phyloP scores from a whole-genome alignment of 148 eudicot genomes.

The Persicaria maculosa region DNA sequence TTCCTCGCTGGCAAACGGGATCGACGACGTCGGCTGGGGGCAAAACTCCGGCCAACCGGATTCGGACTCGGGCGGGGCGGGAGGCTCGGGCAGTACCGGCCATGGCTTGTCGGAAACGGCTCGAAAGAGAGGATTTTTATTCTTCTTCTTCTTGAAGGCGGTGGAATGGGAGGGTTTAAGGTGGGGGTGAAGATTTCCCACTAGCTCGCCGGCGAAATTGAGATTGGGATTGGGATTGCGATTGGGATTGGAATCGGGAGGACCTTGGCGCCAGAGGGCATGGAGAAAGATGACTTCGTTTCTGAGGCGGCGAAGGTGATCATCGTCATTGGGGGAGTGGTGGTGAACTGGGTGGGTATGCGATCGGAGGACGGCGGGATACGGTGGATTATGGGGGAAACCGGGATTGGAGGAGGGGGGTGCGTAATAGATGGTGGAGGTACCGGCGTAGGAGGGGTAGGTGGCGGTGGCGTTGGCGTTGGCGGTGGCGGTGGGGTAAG shows the following conservation, averaged over 20 bases:
- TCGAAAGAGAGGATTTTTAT: background rate
- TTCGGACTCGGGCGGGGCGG: constrained; percentile 28
- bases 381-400: background rate
- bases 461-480: background rate
- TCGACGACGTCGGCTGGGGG: constrained; percentile 5
- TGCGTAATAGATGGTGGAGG: background rate
- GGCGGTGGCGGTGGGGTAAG: background rate
- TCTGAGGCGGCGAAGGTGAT: constrained; percentile 34
- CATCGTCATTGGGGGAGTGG: constrained; percentile 10
- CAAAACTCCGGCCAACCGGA: constrained; percentile 11
- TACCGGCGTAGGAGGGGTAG: background rate
- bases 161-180: constrained; percentile 25
- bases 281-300: constrained; percentile 78
- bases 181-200: constrained; percentile 14
- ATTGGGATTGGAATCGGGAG: constrained; percentile 20
- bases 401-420: background rate
- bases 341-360: background rate
- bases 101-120: constrained; percentile 43
- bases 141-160: constrained; percentile 26
- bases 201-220: background rate
- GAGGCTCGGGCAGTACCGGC: constrained; percentile 29
- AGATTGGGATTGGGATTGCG: constrained; percentile 7
- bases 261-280: constrained; percentile 69
- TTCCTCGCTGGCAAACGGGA: constrained; percentile 24
- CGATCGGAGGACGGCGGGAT: constrained; percentile 2